Conservation (phyloP, 2,329 filamentous ascomycete species). For the Cladophialophora immunda region DNA sequence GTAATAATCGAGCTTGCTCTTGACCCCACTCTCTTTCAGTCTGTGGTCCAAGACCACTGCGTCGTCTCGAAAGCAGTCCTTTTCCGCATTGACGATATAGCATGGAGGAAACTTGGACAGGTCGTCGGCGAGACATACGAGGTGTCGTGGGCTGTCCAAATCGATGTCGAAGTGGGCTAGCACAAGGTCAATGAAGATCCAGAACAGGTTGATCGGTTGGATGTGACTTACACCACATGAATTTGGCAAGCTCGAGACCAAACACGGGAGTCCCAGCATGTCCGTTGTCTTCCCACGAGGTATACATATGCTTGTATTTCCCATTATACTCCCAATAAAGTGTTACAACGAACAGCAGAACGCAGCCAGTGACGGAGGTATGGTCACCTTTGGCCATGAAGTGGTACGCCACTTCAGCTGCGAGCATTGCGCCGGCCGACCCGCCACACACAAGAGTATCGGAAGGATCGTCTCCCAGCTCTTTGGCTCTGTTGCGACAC, state of each 20-base stretch:
- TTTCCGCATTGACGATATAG: conserved; percentile 37
- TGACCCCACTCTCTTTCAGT: conserved; percentile 55
- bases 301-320: conserved; percentile 34
- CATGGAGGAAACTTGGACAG: conserved; percentile 36
- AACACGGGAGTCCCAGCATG: conserved; percentile 31
- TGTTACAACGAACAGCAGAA: conserved; percentile 32
- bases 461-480: conserved; percentile 32
- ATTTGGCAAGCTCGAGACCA: conserved; percentile 31
- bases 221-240: conserved; percentile 37
- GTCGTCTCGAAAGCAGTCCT: conserved; percentile 58
- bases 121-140: conserved; percentile 33
- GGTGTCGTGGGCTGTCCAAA: conserved; percentile 33
- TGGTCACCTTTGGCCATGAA: conserved; percentile 33
- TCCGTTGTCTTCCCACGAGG: conserved; percentile 36
- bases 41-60: conserved; percentile 60
- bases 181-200: conserved; percentile 4
- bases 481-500: conserved; percentile 28
- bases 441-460: conserved; percentile 36
- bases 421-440: conserved; percentile 35
- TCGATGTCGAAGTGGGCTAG: conserved; percentile 35
- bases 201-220: neutral
- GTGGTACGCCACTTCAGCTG: conserved; percentile 34
- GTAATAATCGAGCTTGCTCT: conserved; percentile 57
- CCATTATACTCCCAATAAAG: conserved; percentile 36
- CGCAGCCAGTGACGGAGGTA: conserved; percentile 29